A percentile compares a stretch with the other conserved stretches of the same genome.
Conservation (phyloP, 1,284 basidiomycete genomes). For the Coniferiporia weirii region DNA sequence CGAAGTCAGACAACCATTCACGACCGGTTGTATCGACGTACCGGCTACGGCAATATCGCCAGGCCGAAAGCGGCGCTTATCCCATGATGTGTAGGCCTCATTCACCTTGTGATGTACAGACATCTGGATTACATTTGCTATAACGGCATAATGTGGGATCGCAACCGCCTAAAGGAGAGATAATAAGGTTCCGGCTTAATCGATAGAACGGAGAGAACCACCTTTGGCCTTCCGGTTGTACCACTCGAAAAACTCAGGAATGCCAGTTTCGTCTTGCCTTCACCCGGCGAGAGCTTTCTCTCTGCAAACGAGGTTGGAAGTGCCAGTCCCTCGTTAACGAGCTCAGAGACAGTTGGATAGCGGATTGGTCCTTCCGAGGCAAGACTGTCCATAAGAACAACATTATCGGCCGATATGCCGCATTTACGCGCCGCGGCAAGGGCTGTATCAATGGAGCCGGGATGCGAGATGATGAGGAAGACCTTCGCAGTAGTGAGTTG, state of each 20-base stretch:
- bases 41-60: slow-evolving; percentile 53
- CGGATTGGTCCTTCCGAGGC: slow-evolving; percentile 5
- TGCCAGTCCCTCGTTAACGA: slow-evolving; percentile 51
- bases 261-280: slow-evolving; percentile 63
- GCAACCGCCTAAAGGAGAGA: slow-evolving; percentile 50
- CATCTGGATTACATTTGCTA: slow-evolving; percentile 63
- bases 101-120: slow-evolving; percentile 46
- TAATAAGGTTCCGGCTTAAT: slow-evolving; percentile 5
- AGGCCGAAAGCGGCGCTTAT: slow-evolving; percentile 37
- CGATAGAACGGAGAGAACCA: slow-evolving; percentile 21
- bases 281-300: slow-evolving; percentile 50
- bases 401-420: slow-evolving; percentile 47
- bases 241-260: slow-evolving; percentile 78
- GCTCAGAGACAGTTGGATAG: slow-evolving; percentile 42
- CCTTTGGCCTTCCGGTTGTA: slow-evolving; percentile 81
- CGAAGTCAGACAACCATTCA: neutral
- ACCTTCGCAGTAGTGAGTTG: slow-evolving; percentile 53
- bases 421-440: slow-evolving; percentile 45
- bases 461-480: slow-evolving; percentile 54
- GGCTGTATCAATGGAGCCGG: slow-evolving; percentile 45
- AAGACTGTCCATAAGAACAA: slow-evolving; percentile 47
- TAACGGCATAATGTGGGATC: slow-evolving; percentile 62
- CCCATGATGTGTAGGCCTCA: slow-evolving; percentile 30
- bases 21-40: slow-evolving; percentile 23
- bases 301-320: slow-evolving; percentile 41